A percentile compares a stretch with the other conserved stretches of the same genome.
Evolutionary conservation across 495 filamentous ascomycete genomes (phyloP).

Genomic region (Trichoderma erinaceum): DNA sequence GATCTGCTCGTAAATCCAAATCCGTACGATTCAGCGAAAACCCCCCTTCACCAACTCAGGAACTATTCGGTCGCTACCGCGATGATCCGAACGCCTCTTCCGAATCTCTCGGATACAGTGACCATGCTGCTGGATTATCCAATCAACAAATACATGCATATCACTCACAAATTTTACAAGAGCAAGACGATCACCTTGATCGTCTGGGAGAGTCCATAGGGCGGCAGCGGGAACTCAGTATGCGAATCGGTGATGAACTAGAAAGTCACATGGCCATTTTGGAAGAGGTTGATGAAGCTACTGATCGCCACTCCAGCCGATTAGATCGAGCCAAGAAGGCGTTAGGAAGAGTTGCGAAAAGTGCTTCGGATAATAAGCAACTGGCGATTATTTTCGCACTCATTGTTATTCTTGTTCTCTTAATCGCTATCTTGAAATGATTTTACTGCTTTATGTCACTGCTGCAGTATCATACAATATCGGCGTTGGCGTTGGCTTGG

Average conservation of each 20-base stretch:
- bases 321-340: constrained; percentile 67
- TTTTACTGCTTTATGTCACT: background rate
- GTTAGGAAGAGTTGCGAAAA: constrained; percentile 60
- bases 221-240: constrained; percentile 87
- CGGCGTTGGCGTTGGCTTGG: constrained; percentile 4
- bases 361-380: constrained; percentile 73
- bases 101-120: constrained; percentile 50
- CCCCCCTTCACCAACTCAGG: constrained; percentile 36
- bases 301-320: constrained; percentile 72
- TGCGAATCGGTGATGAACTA: constrained; percentile 94
- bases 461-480: background rate
- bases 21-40: constrained; percentile 86
- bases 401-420: constrained; percentile 68
- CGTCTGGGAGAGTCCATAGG: constrained; percentile 75
- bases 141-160: constrained; percentile 87
- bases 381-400: constrained; percentile 69
- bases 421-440: constrained; percentile 75
- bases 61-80: constrained; percentile 62
- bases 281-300: constrained; percentile 76
- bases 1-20: constrained; percentile 51
- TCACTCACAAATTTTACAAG: constrained; percentile 67
- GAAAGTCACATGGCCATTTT: constrained; percentile 83
- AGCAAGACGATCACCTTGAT: constrained; percentile 94
- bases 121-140: constrained; percentile 40
- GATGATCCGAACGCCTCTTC: constrained; percentile 37